phyloP scores from a whole-genome alignment of 176 grass and related monocot genomes.

The Secale cereale region DNA sequence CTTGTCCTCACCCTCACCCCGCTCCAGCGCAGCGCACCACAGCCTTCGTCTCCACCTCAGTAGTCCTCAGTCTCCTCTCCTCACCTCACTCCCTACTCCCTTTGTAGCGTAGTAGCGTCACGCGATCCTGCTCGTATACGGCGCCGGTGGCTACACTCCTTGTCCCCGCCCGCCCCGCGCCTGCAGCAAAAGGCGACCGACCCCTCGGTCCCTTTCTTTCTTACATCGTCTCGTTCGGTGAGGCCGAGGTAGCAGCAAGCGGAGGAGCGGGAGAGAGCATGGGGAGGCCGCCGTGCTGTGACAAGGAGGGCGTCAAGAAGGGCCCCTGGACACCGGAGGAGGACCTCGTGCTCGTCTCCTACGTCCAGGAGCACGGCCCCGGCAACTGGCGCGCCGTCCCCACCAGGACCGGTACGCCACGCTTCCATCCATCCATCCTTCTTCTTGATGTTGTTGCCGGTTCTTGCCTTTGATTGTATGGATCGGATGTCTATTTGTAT shows the following conservation, averaged over 20 bases:
- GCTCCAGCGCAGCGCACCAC: background rate
- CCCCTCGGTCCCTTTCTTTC: background rate
- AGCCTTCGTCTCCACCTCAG: background rate
- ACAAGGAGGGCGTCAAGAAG: constrained; percentile 89
- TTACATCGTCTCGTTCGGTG: background rate
- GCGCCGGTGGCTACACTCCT: background rate
- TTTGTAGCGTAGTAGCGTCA: background rate
- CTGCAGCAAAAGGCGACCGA: background rate
- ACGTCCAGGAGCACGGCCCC: constrained; percentile 85
- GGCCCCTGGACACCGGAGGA: constrained; percentile 95
- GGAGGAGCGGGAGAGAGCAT: constrained; percentile 14
- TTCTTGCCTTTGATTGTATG: background rate
- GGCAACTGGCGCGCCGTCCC: constrained; percentile 88
- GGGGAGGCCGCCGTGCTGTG: constrained; percentile 91
- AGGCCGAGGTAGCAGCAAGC: background rate
- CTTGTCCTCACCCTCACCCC: constrained; percentile 6
- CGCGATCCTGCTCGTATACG: constrained; percentile 29
- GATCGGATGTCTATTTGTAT: background rate
- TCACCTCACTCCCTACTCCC: background rate
- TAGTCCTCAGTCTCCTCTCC: background rate
- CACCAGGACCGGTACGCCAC: constrained; percentile 39
- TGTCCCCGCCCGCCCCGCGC: background rate
- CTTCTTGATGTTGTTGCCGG: background rate
- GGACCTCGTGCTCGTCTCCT: constrained; percentile 87
- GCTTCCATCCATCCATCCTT: no score